Evolutionary conservation across 2,329 filamentous ascomycete species (phyloP).

Genomic region (Claviceps pazoutovae): DNA sequence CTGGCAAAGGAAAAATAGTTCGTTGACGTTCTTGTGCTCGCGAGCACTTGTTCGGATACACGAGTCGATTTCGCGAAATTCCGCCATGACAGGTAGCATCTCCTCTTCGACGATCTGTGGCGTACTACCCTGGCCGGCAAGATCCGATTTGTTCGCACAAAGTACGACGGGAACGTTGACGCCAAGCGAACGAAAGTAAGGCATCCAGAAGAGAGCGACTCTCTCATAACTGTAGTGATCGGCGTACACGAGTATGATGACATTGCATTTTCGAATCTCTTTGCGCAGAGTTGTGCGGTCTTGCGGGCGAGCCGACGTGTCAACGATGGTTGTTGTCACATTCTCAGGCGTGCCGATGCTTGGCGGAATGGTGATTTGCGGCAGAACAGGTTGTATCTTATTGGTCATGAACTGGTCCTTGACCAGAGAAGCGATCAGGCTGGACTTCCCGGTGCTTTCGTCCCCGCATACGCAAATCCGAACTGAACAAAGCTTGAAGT

Average conservation of each 20-base stretch:
- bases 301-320: constrained; percentile 89
- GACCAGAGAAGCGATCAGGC: constrained; percentile 85
- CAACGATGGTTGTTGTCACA: constrained; percentile 93
- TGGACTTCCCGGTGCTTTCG: constrained; percentile 88
- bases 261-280: constrained; percentile 92
- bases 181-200: constrained; percentile 92
- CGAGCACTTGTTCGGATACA: constrained; percentile 90
- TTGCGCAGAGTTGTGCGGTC: constrained; percentile 81
- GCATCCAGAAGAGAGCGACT: constrained; percentile 96
- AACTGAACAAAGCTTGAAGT: constrained; percentile 30
- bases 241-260: constrained; percentile 91
- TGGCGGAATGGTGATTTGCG: constrained; percentile 87
- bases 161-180: constrained; percentile 96
- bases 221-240: constrained; percentile 99
- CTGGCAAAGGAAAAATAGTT: constrained; percentile 94
- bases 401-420: constrained; percentile 93
- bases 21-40: constrained; percentile 87
- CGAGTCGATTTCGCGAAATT: constrained; percentile 97
- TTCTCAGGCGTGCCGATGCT: constrained; percentile 89
- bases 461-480: constrained; percentile 95
- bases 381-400: constrained; percentile 89
- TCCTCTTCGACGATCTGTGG: constrained; percentile 87
- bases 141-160: constrained; percentile 94
- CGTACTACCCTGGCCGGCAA: constrained; percentile 59
- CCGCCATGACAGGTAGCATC: constrained; percentile 95